Percentiles rank a stretch among this genome's conserved stretches.
phyloP scores from a whole-genome alignment of 164 flowering plant species.

The Pachysandra terminalis region DNA sequence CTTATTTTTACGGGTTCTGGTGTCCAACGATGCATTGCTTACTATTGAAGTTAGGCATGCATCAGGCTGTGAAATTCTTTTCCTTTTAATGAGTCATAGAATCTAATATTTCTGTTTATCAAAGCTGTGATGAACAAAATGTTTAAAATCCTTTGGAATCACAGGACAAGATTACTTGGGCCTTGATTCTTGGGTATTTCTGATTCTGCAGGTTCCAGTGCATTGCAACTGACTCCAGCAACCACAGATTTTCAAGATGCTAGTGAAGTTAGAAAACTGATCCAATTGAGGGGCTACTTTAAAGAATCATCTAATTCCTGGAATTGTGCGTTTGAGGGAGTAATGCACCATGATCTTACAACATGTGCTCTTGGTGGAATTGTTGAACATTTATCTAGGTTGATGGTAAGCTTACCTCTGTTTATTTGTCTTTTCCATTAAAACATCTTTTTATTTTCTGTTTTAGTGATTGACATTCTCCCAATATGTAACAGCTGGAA shows the following conservation, averaged over 20 bases:
- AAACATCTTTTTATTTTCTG: background rate
- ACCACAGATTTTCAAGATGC: constrained; percentile 51
- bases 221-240: constrained; percentile 48
- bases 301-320: constrained; percentile 42
- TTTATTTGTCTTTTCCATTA: background rate
- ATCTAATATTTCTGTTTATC: background rate
- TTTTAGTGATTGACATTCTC: constrained; percentile 8
- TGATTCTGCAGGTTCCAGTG: constrained; percentile 48
- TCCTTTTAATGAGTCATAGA: too few species aligned
- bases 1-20: too few species aligned
- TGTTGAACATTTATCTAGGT: constrained; percentile 62
- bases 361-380: constrained; percentile 81
- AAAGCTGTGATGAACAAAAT: background rate
- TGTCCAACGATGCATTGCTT: too few species aligned
- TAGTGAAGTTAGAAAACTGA: constrained; percentile 54
- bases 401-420: constrained; percentile 55
- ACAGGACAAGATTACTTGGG: background rate
- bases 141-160: background rate
- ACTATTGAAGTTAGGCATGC: too few species aligned
- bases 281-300: constrained; percentile 67
- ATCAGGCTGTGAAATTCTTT: too few species aligned
- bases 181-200: constrained; percentile 1
- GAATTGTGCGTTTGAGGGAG: constrained; percentile 44
- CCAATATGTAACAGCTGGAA: constrained; percentile 46
- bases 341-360: constrained; percentile 42